Conservation (phyloP, 768 basidiomycete species). For the Stropharia rugosoannulata region DNA sequence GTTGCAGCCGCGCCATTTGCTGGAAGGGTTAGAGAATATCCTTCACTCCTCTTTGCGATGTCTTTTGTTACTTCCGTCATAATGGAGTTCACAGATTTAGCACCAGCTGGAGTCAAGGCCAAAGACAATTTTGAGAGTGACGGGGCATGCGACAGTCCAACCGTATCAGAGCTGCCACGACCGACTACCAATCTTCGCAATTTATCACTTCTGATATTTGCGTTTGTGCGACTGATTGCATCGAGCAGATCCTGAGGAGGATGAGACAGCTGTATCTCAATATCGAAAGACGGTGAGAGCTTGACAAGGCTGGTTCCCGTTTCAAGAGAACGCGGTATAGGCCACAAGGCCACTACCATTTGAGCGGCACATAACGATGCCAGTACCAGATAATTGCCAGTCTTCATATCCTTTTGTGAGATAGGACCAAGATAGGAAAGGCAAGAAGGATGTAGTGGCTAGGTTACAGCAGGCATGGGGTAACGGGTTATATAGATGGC, state of each 20-base stretch:
- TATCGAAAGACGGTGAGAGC: slow-evolving; percentile 51
- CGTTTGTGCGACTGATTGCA: slow-evolving; percentile 52
- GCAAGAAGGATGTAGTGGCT: not conserved
- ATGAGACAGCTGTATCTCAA: slow-evolving; percentile 34
- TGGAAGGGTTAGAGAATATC: slow-evolving; percentile 58
- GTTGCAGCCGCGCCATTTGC: slow-evolving; percentile 50
- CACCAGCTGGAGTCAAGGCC: slow-evolving; percentile 26
- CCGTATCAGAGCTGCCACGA: slow-evolving; percentile 50
- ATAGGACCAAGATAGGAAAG: not conserved
- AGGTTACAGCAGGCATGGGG: not conserved
- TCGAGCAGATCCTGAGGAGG: slow-evolving; percentile 56
- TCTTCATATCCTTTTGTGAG: slow-evolving; percentile 5
- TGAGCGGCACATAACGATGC: not conserved
- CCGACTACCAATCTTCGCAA: slow-evolving; percentile 59
- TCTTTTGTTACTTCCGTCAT: slow-evolving; percentile 50
- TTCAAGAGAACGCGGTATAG: slow-evolving; percentile 44
- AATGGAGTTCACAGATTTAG: slow-evolving; percentile 40
- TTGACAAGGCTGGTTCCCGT: slow-evolving; percentile 42
- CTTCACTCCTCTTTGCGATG: slow-evolving; percentile 51
- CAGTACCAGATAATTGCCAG: not conserved
- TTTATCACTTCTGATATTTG: slow-evolving; percentile 48
- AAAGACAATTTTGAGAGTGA: slow-evolving; percentile 44
- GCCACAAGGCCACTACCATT: slow-evolving; percentile 37
- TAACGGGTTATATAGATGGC: slow-evolving; percentile 9
- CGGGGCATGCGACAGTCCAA: slow-evolving; percentile 35